Evolutionary conservation across 495 filamentous ascomycete genomes (phyloP).

Genomic region (Hyaloscypha hepaticicola): DNA sequence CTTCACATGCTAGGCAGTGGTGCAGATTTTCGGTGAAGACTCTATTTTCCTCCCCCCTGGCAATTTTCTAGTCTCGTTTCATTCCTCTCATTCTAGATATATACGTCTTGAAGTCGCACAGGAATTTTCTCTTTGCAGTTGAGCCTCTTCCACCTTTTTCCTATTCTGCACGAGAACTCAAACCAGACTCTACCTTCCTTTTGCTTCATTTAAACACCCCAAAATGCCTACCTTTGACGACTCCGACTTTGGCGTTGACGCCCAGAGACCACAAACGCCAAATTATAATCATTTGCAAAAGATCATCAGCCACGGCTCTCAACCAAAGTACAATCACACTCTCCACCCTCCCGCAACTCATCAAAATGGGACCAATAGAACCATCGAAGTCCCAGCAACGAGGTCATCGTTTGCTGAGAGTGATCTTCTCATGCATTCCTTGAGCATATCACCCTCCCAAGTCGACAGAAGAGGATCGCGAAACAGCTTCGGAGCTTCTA

Average conservation of each 20-base stretch:
- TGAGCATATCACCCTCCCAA: constrained; percentile 65
- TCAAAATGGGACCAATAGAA: constrained; percentile 32
- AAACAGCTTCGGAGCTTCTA: constrained; percentile 76
- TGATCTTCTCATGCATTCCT: constrained; percentile 68
- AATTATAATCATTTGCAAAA: constrained; percentile 31
- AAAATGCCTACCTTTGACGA: constrained; percentile 67
- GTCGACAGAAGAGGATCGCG: constrained; percentile 66
- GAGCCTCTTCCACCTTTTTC: not conserved
- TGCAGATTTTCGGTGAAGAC: constrained; percentile 7
- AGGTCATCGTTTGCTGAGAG: constrained; percentile 69
- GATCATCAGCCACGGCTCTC: constrained; percentile 28
- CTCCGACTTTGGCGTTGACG: constrained; percentile 49
- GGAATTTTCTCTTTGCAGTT: constrained; percentile 2
- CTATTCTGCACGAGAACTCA: not conserved
- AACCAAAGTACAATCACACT: constrained; percentile 29
- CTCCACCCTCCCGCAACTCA: constrained; percentile 50
- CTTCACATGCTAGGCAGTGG: constrained; percentile 25
- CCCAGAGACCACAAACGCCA: constrained; percentile 37
- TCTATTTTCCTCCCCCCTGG: constrained; percentile 17
- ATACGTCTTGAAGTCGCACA: constrained; percentile 13
- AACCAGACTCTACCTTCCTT: not conserved
- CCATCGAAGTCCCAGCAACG: constrained; percentile 69
- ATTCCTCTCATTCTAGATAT: constrained; percentile 20
- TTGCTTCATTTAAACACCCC: constrained; percentile 28
- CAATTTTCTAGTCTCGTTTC: constrained; percentile 28